These are phyloP conservation scores for Candida maesae DNA, from an alignment of 805 yeast genomes.

Conservation along the genomic window DNA sequence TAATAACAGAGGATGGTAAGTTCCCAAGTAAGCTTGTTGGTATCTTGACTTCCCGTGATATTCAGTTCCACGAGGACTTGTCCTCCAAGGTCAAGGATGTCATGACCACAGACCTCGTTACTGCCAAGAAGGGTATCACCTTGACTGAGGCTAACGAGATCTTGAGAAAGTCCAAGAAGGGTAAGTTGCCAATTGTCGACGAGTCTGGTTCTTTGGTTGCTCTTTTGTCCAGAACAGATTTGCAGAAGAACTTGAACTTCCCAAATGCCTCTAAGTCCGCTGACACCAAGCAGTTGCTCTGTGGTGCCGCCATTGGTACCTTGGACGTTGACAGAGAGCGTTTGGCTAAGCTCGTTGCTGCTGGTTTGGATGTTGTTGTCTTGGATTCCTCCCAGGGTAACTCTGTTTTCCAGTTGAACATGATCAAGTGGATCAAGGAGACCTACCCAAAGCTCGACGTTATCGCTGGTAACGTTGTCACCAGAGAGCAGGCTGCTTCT, in stretches of 20 bases:
- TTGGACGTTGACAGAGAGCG: constrained; percentile 84
- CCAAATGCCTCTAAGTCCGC: constrained; percentile 95
- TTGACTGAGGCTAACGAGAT: constrained; percentile 86
- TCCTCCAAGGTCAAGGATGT: constrained; percentile 61
- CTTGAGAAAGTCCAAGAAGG: constrained; percentile 90
- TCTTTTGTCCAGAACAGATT: constrained; percentile 90
- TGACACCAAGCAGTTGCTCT: constrained; percentile 88
- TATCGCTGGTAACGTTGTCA: constrained; percentile 97
- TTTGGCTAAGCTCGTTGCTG: constrained; percentile 78
- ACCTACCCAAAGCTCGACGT: constrained; percentile 79
- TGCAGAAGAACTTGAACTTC: constrained; percentile 90
- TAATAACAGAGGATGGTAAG: constrained; percentile 69
- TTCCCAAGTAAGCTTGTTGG: constrained; percentile 89
- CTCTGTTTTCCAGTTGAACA: constrained; percentile 88
- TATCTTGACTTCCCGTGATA: constrained; percentile 94
- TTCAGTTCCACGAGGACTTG: constrained; percentile 85
- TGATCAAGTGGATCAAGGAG: constrained; percentile 87
- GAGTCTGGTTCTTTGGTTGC: constrained; percentile 70
- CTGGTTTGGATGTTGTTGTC: constrained; percentile 95
- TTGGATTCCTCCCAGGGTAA: constrained; percentile 97
- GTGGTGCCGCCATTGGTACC: constrained; percentile 99
- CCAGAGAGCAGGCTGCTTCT: constrained; percentile 97
- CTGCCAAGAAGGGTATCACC: constrained; percentile 79
- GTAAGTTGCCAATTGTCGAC: constrained; percentile 94
- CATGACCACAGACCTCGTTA: constrained; percentile 87